Base-by-base conservation (phyloP, 768 basidiomycete species). In the Albatrellus ellisii region DNA sequence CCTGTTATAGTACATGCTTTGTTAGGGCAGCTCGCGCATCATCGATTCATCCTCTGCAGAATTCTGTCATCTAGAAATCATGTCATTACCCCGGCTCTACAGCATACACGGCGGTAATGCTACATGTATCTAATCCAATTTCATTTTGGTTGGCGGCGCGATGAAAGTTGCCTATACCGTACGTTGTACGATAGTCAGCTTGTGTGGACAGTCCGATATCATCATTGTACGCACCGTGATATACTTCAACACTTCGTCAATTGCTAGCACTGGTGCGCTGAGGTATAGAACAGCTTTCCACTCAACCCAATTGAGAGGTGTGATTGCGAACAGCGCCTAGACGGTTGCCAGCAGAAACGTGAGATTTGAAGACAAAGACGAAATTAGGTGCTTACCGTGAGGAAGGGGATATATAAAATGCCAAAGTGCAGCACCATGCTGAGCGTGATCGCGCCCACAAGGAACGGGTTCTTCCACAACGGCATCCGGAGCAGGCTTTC, bases 341-440 rank as follows among this genome's bases (percentile, higher is more conserved):
- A 41, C 18, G 28, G 27, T 17, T 17, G 17, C 12, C 29, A 7
- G 2, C 29, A 7, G 17, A 12, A 18, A 2, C 20, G 11, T 36
- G 20, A 36, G 35, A n/a, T 22, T n/a, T 14, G 25, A 15, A 26
- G 39, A 32, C 45, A 25, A 26, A 28, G 39, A 40, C 4, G 40
- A 41, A 36, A 20, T 7, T 36, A 34, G 7, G 10, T 3, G 70
- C 78, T 62, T 51, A 88, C 87, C 20, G 87, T 83, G 62, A 99
- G 90, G 79, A 95, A 88, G 3, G 94, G 92, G 26, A 95, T 86
- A 59, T 99, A 99, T 48, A 99, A 70, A 54, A 98, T 97, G 68
- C 80, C 83, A 53, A 95, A 75, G 60, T 98, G 94, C 22, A 98
- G 66, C 1, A 63, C 76, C 92, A 98, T 97, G 59, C 88, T 92